Evolutionary conservation across 345 rosid genomes (phyloP).

Genomic region (Arabis hirsuta): DNA sequence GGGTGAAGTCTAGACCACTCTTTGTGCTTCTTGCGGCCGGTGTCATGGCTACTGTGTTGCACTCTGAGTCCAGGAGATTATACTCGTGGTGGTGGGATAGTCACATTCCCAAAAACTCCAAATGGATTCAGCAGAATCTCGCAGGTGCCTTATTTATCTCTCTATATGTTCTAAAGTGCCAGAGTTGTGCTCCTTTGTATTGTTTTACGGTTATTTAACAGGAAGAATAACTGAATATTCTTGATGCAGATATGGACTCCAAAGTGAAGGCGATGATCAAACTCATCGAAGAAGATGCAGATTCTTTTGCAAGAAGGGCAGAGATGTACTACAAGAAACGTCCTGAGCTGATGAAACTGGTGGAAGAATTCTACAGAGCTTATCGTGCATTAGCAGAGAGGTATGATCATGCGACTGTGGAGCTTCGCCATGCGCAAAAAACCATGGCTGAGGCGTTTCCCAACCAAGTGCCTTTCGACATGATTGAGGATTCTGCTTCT

Average conservation of each 20-base stretch:
- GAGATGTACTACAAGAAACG: constrained; percentile 99
- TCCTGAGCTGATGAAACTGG: constrained; percentile 95
- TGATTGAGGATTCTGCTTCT: constrained; percentile 66
- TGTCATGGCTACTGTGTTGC: constrained; percentile 67
- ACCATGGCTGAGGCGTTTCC: constrained; percentile 95
- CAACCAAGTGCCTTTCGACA: constrained; percentile 69
- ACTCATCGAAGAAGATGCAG: constrained; percentile 98
- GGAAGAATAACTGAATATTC: background rate
- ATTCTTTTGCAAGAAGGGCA: constrained; percentile 98
- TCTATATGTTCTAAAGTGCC: background rate
- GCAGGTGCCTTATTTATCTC: constrained; percentile 57
- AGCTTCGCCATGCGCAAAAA: constrained; percentile 87
- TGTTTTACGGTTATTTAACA: background rate
- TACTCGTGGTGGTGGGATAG: constrained; percentile 99
- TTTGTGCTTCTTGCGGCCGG: constrained; percentile 54
- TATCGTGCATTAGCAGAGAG: constrained; percentile 98
- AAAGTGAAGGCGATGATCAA: constrained; percentile 95
- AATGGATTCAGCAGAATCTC: constrained; percentile 99
- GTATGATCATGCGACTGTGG: constrained; percentile 91
- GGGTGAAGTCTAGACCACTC: constrained; percentile 67
- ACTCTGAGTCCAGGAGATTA: constrained; percentile 65
- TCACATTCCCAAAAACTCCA: constrained; percentile 97
- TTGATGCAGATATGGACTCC: constrained; percentile 79
- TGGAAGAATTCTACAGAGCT: constrained; percentile 97
- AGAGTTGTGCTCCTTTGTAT: constrained; percentile 13